These are phyloP conservation scores for Colletotrichum viniferum DNA, from an alignment of 2,329 filamentous ascomycete genomes.

Conservation along the genomic window DNA sequence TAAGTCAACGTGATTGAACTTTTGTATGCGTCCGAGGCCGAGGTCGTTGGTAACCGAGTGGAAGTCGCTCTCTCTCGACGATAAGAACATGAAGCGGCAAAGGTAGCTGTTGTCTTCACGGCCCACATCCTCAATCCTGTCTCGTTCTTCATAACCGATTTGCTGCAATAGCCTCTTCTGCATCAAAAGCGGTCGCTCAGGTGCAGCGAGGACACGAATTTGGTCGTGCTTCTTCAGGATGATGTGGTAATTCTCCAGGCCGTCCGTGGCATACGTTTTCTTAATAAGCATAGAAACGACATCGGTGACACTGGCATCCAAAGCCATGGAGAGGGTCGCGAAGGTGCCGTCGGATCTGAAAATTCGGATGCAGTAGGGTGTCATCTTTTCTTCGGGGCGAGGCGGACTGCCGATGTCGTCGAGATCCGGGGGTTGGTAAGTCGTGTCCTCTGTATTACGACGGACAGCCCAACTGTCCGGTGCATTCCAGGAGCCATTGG, in stretches of 20 bases:
- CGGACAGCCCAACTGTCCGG: constrained; percentile 97
- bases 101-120: constrained; percentile 97
- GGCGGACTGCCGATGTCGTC: constrained; percentile 73
- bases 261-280: constrained; percentile 91
- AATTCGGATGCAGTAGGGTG: constrained; percentile 89
- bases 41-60: constrained; percentile 71
- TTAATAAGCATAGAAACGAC: constrained; percentile 90
- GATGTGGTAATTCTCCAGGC: constrained; percentile 92
- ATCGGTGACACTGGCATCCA: constrained; percentile 85
- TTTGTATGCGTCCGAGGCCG: constrained; percentile 80
- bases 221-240: constrained; percentile 93
- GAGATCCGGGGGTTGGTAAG: constrained; percentile 59
- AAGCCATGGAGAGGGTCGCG: constrained; percentile 82
- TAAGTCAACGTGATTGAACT: constrained; percentile 93
- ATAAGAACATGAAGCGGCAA: constrained; percentile 93
- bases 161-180: constrained; percentile 92
- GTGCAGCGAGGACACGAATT: constrained; percentile 76
- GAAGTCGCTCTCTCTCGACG: constrained; percentile 84
- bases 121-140: constrained; percentile 90
- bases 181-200: constrained; percentile 85
- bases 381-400: constrained; percentile 74
- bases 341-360: constrained; percentile 95
- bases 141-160: constrained; percentile 85
- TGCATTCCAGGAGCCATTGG: constrained; percentile 80
- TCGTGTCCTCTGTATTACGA: constrained; percentile 69